Percentiles rank a stretch among this genome's conserved stretches.
These are phyloP conservation scores for Scheffersomyces amazonensis DNA, from an alignment of 805 yeast genomes.

Conservation along the genomic window DNA sequence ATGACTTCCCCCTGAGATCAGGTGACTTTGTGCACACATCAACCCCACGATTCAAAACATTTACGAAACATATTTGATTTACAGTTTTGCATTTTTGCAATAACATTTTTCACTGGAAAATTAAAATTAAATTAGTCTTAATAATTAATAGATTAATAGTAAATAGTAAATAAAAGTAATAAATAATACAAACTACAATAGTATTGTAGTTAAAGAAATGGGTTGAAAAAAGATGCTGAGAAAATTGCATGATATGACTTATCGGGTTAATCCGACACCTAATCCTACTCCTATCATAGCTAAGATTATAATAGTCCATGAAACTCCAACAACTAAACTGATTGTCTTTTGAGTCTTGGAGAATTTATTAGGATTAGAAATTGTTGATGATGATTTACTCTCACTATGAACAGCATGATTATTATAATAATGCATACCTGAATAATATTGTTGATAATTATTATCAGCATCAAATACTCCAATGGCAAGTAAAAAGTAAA, in stretches of 20 bases:
- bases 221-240: no score
- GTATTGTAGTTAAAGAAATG: no score
- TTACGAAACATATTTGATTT: no score
- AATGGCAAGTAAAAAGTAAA: slow-evolving; percentile 31
- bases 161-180: not conserved
- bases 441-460: slow-evolving; percentile 13
- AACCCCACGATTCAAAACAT: no score
- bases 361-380: slow-evolving; percentile 12
- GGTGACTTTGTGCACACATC: no score
- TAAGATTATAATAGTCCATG: slow-evolving; percentile 30
- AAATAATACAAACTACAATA: not conserved
- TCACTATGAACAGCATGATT: not conserved
- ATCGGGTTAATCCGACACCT: slow-evolving; percentile 25
- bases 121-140: no score
- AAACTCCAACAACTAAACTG: slow-evolving; percentile 27
- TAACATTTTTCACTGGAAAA: no score
- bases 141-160: no score
- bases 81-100: no score
- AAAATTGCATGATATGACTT: no score
- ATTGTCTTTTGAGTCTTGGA: slow-evolving; percentile 25
- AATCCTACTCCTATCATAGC: slow-evolving; percentile 41
- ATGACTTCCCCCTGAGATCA: no score
- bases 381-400: not conserved
- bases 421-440: slow-evolving; percentile 15
- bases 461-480: slow-evolving; percentile 34